These are phyloP conservation scores for Penicillium nucicola DNA, from an alignment of 495 filamentous ascomycete genomes.

Conservation along the genomic window DNA sequence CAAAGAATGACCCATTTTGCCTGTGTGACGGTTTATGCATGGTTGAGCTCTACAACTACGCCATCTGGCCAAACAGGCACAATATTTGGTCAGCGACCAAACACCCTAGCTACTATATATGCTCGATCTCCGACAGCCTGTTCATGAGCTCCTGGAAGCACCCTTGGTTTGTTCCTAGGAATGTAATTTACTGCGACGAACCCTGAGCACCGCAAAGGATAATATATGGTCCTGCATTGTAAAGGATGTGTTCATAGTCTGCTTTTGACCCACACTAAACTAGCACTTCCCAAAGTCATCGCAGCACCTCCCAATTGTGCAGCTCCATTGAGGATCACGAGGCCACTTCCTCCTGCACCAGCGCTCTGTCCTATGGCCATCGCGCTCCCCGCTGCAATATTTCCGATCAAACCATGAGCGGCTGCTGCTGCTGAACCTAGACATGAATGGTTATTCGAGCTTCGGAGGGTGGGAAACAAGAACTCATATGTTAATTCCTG, in stretches of 20 bases:
- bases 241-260: too few species aligned
- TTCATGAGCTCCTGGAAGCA: neutral
- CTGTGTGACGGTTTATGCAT: too few species aligned
- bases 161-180: neutral
- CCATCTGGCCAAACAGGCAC: too few species aligned
- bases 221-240: too few species aligned
- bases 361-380: slow-evolving; percentile 17
- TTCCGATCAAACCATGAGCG: slow-evolving; percentile 11
- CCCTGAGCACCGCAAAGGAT: too few species aligned
- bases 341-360: slow-evolving; percentile 17
- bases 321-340: slow-evolving; percentile 11
- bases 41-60: too few species aligned
- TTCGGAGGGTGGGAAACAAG: slow-evolving; percentile 2
- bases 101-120: too few species aligned
- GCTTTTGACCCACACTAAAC: too few species aligned
- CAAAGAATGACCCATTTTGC: too few species aligned
- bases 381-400: slow-evolving; percentile 11
- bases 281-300: too few species aligned
- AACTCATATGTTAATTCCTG: neutral
- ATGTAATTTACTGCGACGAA: neutral
- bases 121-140: too few species aligned
- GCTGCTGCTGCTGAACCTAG: slow-evolving; percentile 6
- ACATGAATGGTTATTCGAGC: neutral
- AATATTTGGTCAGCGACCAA: too few species aligned
- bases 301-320: slow-evolving; percentile 10